phyloP scores from a whole-genome alignment of 2,329 filamentous ascomycete genomes.

The Aspergillus sp. region DNA sequence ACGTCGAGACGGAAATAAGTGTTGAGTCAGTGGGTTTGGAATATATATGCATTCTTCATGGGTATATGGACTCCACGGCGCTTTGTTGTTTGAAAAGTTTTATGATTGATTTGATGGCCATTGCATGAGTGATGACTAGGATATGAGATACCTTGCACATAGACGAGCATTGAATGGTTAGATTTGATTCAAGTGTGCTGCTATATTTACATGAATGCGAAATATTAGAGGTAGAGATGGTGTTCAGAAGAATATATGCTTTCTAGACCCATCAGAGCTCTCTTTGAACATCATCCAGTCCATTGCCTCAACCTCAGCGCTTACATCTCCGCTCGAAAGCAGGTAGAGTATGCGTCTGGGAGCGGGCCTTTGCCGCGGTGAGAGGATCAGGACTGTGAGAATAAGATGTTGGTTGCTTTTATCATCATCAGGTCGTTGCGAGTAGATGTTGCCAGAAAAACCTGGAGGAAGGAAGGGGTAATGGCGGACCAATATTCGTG shows the following conservation, averaged over 20 bases:
- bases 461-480: neutral
- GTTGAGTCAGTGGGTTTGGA: no score
- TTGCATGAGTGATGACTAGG: neutral
- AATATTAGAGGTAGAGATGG: no score
- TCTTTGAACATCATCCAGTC: constrained; percentile 30
- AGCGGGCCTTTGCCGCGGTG: constrained; percentile 1
- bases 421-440: constrained; percentile 24
- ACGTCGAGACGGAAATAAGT: constrained; percentile 30
- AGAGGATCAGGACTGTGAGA: constrained; percentile 7
- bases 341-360: constrained; percentile 23
- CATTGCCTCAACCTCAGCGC: constrained; percentile 12
- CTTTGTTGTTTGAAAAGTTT: neutral
- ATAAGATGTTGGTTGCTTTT: constrained; percentile 17
- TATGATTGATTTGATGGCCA: neutral
- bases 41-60: no score
- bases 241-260: no score
- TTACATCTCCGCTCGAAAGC: constrained; percentile 17
- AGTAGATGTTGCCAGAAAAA: neutral
- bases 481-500: no score
- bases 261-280: constrained; percentile 30
- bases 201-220: constrained; percentile 1
- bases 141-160: neutral
- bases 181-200: constrained; percentile 4
- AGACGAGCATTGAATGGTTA: constrained; percentile 2
- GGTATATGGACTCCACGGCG: no score